These are phyloP conservation scores for Candida dendrica DNA, from an alignment of 805 yeast species.

Conservation along the genomic window DNA sequence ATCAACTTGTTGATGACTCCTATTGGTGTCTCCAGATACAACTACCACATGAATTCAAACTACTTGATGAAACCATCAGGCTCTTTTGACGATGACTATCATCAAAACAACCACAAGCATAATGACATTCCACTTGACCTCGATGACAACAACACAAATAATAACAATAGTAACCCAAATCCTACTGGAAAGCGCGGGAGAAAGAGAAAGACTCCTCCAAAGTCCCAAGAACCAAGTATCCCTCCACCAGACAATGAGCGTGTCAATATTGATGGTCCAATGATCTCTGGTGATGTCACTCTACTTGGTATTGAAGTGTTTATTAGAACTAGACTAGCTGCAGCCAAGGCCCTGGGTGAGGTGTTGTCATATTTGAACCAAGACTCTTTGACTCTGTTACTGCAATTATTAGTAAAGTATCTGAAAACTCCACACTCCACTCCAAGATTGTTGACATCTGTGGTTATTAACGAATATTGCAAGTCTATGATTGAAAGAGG, in stretches of 20 bases:
- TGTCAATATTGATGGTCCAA: slow-evolving; percentile 89
- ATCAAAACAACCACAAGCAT: slow-evolving; percentile 1
- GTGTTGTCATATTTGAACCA: slow-evolving; percentile 44
- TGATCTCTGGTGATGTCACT: slow-evolving; percentile 84
- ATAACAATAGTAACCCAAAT: slow-evolving; percentile 12
- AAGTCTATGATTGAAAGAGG: slow-evolving; percentile 14
- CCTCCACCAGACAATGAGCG: slow-evolving; percentile 51
- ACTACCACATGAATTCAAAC: slow-evolving; percentile 74
- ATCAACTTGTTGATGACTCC: slow-evolving; percentile 81
- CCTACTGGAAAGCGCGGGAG: slow-evolving; percentile 31
- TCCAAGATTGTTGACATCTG: slow-evolving; percentile 64
- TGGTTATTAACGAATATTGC: slow-evolving; percentile 68
- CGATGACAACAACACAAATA: slow-evolving; percentile 13
- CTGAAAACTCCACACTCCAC: slow-evolving; percentile 43
- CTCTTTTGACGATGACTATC: slow-evolving; percentile 1
- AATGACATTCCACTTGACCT: slow-evolving; percentile 2
- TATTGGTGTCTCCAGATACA: slow-evolving; percentile 85
- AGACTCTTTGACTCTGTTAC: slow-evolving; percentile 31
- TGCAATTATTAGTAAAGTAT: slow-evolving; percentile 23
- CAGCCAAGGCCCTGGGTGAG: slow-evolving; percentile 70
- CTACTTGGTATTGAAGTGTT: slow-evolving; percentile 72
- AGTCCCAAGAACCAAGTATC: slow-evolving; percentile 25
- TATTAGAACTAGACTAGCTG: slow-evolving; percentile 65
- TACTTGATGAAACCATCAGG: slow-evolving; percentile 80
- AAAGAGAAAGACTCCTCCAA: slow-evolving; percentile 36